These are phyloP conservation scores for Biscogniauxia marginata DNA, from an alignment of 2,329 filamentous ascomycete genomes.

Conservation along the genomic window DNA sequence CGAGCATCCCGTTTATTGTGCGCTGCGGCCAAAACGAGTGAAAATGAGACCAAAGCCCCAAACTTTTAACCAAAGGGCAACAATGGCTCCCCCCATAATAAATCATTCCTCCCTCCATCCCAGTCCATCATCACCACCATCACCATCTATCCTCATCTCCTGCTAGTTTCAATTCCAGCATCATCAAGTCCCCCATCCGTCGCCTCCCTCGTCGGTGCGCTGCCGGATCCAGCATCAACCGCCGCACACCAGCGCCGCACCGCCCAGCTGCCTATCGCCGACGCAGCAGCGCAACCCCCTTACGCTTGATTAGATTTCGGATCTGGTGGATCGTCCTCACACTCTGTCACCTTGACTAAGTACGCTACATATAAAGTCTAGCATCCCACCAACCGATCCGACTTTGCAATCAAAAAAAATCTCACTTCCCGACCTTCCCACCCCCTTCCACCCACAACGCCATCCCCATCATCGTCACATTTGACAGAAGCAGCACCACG, in stretches of 20 bases:
- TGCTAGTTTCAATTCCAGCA: neutral
- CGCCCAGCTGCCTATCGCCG: conserved; percentile 1
- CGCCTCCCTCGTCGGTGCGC: conserved; percentile 3
- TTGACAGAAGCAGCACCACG: conserved; percentile 15
- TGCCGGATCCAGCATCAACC: neutral
- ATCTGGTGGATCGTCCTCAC: conserved; percentile 26
- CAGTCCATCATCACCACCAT: conserved; percentile 23
- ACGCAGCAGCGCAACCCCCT: conserved; percentile 5
- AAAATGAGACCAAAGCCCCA: conserved; percentile 39
- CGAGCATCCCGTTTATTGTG: conserved; percentile 29
- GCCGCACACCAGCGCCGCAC: neutral
- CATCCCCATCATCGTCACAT: conserved; percentile 9
- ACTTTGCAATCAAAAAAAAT: conserved; percentile 6
- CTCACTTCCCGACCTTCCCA: conserved; percentile 9
- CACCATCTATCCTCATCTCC: conserved; percentile 20
- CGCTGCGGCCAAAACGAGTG: conserved; percentile 29
- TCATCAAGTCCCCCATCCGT: conserved; percentile 11
- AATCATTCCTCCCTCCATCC: conserved; percentile 26
- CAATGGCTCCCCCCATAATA: conserved; percentile 39
- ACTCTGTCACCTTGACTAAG: conserved; percentile 21
- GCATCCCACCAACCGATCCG: conserved; percentile 13
- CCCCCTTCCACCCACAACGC: conserved; percentile 3
- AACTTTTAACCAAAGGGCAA: conserved; percentile 32
- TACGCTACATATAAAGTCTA: conserved; percentile 17
- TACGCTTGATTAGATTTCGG: conserved; percentile 10